Conservation (phyloP, 306 rosid species). For the Acacia crassicarpa region DNA sequence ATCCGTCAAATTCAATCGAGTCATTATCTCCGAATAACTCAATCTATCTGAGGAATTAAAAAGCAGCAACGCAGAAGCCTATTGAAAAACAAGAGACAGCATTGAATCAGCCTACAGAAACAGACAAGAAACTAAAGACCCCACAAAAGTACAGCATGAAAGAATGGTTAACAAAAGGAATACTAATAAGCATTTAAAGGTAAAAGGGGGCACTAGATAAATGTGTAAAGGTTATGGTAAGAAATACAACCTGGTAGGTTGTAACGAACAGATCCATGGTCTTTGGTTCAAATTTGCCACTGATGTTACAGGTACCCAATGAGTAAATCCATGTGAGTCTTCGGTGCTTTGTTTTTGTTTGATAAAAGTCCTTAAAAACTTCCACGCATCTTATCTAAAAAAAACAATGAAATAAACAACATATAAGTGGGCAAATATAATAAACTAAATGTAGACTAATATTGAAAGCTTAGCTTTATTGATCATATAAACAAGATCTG, state of each 20-base stretch:
- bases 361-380: constrained; percentile 87
- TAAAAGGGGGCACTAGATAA: not conserved
- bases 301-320: constrained; percentile 83
- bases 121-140: constrained; percentile 1
- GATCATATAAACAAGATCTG: constrained; percentile 24
- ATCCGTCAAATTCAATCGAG: constrained; percentile 72
- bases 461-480: not conserved
- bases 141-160: not conserved
- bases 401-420: not conserved
- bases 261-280: constrained; percentile 85
- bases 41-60: constrained; percentile 80
- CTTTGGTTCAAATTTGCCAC: constrained; percentile 78
- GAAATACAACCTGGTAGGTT: constrained; percentile 58
- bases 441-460: constrained; percentile 16
- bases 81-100: constrained; percentile 16
- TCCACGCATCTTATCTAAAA: constrained; percentile 82
- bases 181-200: not conserved
- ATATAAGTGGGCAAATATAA: constrained; percentile 10
- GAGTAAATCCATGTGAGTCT: constrained; percentile 96
- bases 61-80: constrained; percentile 90
- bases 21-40: constrained; percentile 81
- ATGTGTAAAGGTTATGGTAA: not conserved
- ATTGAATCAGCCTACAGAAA: constrained; percentile 28
- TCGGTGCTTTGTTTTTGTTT: constrained; percentile 80
- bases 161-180: not conserved